phyloP scores from a whole-genome alignment of 371 early-diverging fungal genomes.

The Circinella umbellata region DNA sequence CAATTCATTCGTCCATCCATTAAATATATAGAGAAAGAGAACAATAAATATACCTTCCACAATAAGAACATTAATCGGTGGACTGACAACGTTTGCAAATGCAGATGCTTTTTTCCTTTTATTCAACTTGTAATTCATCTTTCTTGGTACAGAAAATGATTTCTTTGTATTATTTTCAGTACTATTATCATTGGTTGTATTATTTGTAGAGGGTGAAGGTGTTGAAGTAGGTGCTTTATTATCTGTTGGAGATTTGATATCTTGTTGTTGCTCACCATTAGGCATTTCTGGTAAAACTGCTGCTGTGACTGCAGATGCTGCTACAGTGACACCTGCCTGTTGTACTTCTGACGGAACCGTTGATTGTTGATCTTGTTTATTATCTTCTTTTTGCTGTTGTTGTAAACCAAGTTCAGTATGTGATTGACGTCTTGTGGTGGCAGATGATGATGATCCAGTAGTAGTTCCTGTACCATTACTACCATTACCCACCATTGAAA shows the following conservation, averaged over 20 bases:
- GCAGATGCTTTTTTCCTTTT: slow-evolving; percentile 38
- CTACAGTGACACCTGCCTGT: not conserved
- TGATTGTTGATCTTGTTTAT: not conserved
- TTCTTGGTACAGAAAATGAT: not conserved
- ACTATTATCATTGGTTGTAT: not conserved
- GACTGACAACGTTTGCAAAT: slow-evolving; percentile 50
- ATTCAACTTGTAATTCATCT: slow-evolving; percentile 40
- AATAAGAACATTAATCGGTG: slow-evolving; percentile 78
- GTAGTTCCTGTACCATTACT: not conserved
- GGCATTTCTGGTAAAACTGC: not conserved
- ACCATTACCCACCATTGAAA: slow-evolving; percentile 18
- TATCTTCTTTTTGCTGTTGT: slow-evolving; percentile 3
- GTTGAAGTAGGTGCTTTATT: not conserved
- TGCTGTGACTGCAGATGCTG: not conserved
- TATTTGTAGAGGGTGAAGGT: not conserved
- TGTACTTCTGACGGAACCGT: not conserved
- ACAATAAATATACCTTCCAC: slow-evolving; percentile 70
- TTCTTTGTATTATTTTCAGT: not conserved
- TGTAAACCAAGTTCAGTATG: slow-evolving; percentile 15
- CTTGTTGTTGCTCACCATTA: not conserved
- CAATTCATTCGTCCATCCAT: too few species aligned
- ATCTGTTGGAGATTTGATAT: not conserved
- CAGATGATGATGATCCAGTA: not conserved
- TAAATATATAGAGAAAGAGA: not conserved
- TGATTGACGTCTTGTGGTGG: slow-evolving; percentile 12